phyloP scores from a whole-genome alignment of 345 rosid genomes.

The Moricandia arvensis region DNA sequence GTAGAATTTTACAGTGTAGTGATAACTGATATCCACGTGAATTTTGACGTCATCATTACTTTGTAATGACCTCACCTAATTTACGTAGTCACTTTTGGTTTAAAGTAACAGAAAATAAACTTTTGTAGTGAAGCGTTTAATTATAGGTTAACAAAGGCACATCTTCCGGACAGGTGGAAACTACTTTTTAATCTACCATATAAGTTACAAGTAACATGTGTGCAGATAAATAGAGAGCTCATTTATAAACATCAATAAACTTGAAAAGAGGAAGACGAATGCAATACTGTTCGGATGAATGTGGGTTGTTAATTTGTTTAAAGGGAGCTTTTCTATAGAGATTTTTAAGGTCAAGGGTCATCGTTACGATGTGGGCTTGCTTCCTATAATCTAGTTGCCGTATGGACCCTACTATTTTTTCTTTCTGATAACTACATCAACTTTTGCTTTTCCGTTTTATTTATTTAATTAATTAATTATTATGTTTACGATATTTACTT shows the following conservation, averaged over 20 bases:
- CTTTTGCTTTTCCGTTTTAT: not conserved
- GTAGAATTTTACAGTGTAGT: not conserved
- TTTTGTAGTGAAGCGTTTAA: slow-evolving; percentile 8
- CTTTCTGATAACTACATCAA: slow-evolving; percentile 27
- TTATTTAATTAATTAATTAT: not conserved
- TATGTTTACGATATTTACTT: not conserved
- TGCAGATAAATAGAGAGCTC: not conserved
- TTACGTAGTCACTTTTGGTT: not conserved
- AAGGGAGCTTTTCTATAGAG: slow-evolving; percentile 49
- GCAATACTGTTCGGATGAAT: slow-evolving; percentile 2
- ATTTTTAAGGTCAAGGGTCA: slow-evolving; percentile 73
- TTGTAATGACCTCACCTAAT: slow-evolving; percentile 13
- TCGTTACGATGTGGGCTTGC: slow-evolving; percentile 60
- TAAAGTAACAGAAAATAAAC: not conserved
- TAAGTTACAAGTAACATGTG: not conserved
- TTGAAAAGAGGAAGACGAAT: slow-evolving; percentile 2
- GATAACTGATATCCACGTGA: slow-evolving; percentile 7
- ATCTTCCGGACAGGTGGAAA: slow-evolving; percentile 2
- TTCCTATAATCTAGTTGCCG: slow-evolving; percentile 50
- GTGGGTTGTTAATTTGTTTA: slow-evolving; percentile 46
- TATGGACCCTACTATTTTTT: slow-evolving; percentile 37
- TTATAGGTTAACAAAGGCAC: slow-evolving; percentile 13
- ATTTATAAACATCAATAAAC: not conserved
- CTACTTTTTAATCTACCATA: not conserved
- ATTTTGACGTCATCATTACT: slow-evolving; percentile 32